Base-by-base conservation (phyloP, 2,329 filamentous ascomycete genomes). In the Nemania serpens region DNA sequence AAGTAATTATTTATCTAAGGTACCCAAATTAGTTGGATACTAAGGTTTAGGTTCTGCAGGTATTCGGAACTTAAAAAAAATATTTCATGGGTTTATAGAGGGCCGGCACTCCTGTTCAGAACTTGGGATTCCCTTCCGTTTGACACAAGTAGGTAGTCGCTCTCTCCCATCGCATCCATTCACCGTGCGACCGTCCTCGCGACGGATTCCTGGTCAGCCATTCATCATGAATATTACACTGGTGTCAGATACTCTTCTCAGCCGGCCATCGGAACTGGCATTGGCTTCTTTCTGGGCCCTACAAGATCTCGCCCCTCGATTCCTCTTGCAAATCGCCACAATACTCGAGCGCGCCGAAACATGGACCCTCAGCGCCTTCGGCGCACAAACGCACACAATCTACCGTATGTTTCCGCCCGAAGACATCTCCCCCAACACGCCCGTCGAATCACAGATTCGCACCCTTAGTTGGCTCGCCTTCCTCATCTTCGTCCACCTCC, bases 161-260 rank as follows among this genome's bases (percentile, higher is more conserved):
- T 33, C 34, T 33, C 18, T 33, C 33, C 36, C 1, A 48, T 47
- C 18, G 5, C 37, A 43, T n/a, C 17, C 9, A 45, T 46, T 42
- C 20, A 33, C 43, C 18, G 15, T 17, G 5, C 29, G 15, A 36
- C 25, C 29, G 29, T 41, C 33, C 5, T 47, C 52, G 25, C 18
- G 18, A 57, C 39, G 41, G 33, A 37, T 52, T 39, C 33, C 41
- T 12, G 3, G 33, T 22, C 41, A 58, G 41, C 22, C 39, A 51
- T 55, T 45, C 58, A 46, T 48, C 58, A 62, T 62, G 54, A 55
- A 54, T 47, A 55, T 25, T 22, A 55, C 55, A 36, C 33, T 50
- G 20, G 18, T 9, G 13, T 55, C 41, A 5, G 41, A 48, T 41
- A 36, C 42, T 41, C 33, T 51, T 39, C 25, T 46, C 43, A 41